Percentiles rank a stretch among this genome's conserved stretches.
These are phyloP conservation scores for Hydnomerulius pinastri DNA, from an alignment of 768 basidiomycete genomes.

Conservation along the genomic window DNA sequence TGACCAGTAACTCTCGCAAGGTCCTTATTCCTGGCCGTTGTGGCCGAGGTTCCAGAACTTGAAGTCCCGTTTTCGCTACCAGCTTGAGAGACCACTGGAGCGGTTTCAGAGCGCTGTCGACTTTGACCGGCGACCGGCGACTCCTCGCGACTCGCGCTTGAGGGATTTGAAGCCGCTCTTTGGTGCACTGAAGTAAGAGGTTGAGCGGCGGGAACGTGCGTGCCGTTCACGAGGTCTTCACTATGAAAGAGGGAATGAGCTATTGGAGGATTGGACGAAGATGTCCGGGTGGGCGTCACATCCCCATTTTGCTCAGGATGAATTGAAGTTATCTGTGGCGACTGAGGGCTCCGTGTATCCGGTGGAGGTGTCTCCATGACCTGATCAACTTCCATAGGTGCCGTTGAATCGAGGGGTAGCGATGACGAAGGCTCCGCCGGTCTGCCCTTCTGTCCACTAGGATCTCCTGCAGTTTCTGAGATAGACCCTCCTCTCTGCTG, in stretches of 20 bases:
- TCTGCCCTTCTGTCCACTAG: slow-evolving; percentile 17
- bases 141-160: slow-evolving; percentile 10
- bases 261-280: background rate
- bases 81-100: background rate
- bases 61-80: slow-evolving; percentile 3
- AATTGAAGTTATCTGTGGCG: background rate
- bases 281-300: slow-evolving; percentile 19
- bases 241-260: slow-evolving; percentile 4
- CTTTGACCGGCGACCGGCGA: background rate
- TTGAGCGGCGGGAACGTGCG: background rate
- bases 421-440: slow-evolving; percentile 1
- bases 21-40: slow-evolving; percentile 19
- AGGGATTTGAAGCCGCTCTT: background rate
- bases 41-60: background rate
- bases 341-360: background rate
- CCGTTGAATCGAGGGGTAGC: slow-evolving; percentile 9
- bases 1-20: slow-evolving; percentile 31
- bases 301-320: slow-evolving; percentile 9
- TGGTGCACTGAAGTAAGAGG: background rate
- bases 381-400: background rate
- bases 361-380: background rate
- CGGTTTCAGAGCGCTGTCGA: slow-evolving; percentile 8
- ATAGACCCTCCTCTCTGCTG: background rate
- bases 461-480: slow-evolving; percentile 20
- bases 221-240: background rate